Evolutionary conservation across 108 stramenopile genomes (phyloP).

Genomic region (Fragilaria radians): DNA sequence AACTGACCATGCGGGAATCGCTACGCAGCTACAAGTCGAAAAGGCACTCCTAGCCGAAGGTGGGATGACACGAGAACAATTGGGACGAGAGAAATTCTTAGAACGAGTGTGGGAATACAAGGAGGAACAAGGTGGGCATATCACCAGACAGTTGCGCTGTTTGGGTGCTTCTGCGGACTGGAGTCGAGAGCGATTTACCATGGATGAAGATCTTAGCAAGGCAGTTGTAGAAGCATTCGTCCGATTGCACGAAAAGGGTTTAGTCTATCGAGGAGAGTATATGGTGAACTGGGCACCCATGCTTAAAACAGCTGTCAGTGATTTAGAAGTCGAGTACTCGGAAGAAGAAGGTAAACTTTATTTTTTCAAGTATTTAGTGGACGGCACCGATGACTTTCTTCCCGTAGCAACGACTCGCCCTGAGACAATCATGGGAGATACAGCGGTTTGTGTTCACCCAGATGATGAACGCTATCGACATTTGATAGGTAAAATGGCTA

Average conservation of each 20-base stretch:
- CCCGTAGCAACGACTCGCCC: constrained; percentile 93
- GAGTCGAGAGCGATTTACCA: constrained; percentile 95
- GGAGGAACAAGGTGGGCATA: constrained; percentile 93
- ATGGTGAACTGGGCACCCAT: constrained; percentile 99
- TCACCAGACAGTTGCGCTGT: constrained; percentile 88
- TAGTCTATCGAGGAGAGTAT: constrained; percentile 92
- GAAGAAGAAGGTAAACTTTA: constrained; percentile 93
- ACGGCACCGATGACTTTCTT: constrained; percentile 72
- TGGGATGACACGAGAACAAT: constrained; percentile 76
- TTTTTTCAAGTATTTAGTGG: constrained; percentile 93
- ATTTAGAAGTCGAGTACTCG: constrained; percentile 92
- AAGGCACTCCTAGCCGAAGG: constrained; percentile 65
- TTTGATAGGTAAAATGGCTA: constrained; percentile 80
- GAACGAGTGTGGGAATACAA: constrained; percentile 87
- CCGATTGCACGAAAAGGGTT: constrained; percentile 88
- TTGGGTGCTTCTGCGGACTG: constrained; percentile 98
- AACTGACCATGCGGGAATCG: constrained; percentile 99
- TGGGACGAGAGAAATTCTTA: constrained; percentile 90
- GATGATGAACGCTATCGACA: constrained; percentile 90
- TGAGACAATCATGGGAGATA: constrained; percentile 95
- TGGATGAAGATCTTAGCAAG: constrained; percentile 79
- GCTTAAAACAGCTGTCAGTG: constrained; percentile 96
- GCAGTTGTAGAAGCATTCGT: constrained; percentile 97
- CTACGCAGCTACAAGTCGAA: constrained; percentile 98
- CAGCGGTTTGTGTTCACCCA: constrained; percentile 93